Base-by-base conservation (phyloP, 345 rosid genomes). In the Adansonia digitata region DNA sequence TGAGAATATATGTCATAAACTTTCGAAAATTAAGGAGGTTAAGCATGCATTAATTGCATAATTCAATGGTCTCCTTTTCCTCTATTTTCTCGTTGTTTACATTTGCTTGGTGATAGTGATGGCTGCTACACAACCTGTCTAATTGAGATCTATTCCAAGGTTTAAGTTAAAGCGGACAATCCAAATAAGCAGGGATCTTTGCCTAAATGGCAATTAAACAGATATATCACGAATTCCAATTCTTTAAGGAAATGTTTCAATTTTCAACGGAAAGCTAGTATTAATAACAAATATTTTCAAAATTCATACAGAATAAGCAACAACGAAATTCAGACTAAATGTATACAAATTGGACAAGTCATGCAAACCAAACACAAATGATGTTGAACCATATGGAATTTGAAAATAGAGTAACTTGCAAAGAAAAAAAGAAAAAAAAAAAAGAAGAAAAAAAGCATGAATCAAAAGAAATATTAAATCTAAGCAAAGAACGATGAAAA, bases 381-480 rank as follows among this genome's bases (percentile, higher is more conserved):
- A 51, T 60, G 56, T 45, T 39, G 22, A 61, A n/a, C 2, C 43
- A 70, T 7, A 13, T 29, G 26, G 27, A 10, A 63, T 27, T 43
- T 40, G 1, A 53, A n/a, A 17, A 22, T 3, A 59, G 11, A 22
- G 7, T 18, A 74, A 31, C 46, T 42, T 20, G 22, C 29, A 43
- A 66, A 24, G 18, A 18, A 22, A 29, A 59, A 60, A 37, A 5
- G 26, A 66, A 22, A 29, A 59, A 60, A 37, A 5, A 31, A 66
- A n/a, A n/a, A n/a, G n/a, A n/a, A n/a, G n/a, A n/a, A n/a, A n/a
- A n/a, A n/a, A 52, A 52, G 42, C 9, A n/a, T 11, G 8, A 43
- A 69, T n/a, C 17, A 2, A 66, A 53, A 75, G 34, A 27, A 57
- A 46, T 45, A 70, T 29, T 1, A 35, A 71, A 81, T 68, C 79